Evolutionary conservation across 2,329 filamentous ascomycete species (phyloP), one percentile per base, ranked within the genome.

Genomic region (Claviceps paspali): DNA sequence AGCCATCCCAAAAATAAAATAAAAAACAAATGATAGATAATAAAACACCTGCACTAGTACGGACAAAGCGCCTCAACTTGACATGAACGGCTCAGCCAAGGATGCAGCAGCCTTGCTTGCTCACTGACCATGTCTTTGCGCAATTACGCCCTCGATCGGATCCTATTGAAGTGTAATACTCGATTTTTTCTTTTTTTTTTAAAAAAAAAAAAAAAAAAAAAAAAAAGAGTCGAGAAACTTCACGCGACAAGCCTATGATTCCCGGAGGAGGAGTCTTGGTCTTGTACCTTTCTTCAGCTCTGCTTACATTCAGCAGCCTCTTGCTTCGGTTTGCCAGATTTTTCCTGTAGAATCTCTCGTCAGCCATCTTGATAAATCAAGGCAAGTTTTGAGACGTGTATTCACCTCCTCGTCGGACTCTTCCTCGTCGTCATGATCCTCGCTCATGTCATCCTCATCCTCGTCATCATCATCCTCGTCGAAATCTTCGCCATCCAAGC

Each of bases 231-330:
- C n/a, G n/a, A n/a, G n/a, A n/a, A n/a, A n/a, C n/a, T n/a, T n/a
- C n/a, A n/a, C n/a, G n/a, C n/a, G n/a, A n/a, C n/a, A n/a, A n/a
- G n/a, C n/a, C n/a, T n/a, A n/a, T n/a, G n/a, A n/a, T n/a, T n/a
- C n/a, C n/a, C n/a, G n/a, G n/a, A n/a, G n/a, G n/a, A n/a, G n/a
- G n/a, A n/a, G n/a, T n/a, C n/a, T n/a, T n/a, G n/a, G n/a, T n/a
- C n/a, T n/a, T n/a, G n/a, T n/a, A n/a, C n/a, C 23, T n/a, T 33
- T 22, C 15, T 39, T 42, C 75, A 93, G 67, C 83, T 92, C 67
- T 92, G 85, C 73, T 94, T 94, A 77, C 86, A 94, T 68, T 94
- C 86, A 48, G 86, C 83, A 48, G 85, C 79, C 64, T 93, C 85
- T 65, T 91, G 85, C 71, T 92, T 92, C 41, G 86, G 85, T 71